A percentile compares a stretch with the other conserved stretches of the same genome.
Conservation (phyloP, 257 asterid genomes). For the Rubia yunnanensis region DNA sequence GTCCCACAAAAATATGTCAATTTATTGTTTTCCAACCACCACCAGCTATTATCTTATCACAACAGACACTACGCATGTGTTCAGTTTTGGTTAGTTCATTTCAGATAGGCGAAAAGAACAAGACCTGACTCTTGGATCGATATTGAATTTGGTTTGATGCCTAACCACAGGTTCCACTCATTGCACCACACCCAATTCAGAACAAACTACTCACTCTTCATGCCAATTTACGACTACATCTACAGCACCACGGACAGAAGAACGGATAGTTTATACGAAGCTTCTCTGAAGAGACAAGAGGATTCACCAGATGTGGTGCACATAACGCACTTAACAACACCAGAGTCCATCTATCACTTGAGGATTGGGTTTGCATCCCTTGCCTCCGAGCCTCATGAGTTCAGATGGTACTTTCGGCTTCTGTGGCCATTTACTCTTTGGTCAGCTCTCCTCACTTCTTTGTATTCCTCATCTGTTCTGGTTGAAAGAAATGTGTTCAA, state of each 20-base stretch:
- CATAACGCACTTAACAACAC: conserved; percentile 67
- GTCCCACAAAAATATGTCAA: background rate
- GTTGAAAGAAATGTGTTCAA: conserved; percentile 67
- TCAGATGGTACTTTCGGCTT: conserved; percentile 61
- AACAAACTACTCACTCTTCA: conserved; percentile 82
- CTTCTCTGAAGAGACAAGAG: conserved; percentile 37
- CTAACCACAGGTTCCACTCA: conserved; percentile 63
- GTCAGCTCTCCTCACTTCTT: conserved; percentile 55
- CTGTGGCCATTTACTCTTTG: conserved; percentile 82
- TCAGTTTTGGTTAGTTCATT: too few relatives aligned
- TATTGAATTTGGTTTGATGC: conserved; percentile 3
- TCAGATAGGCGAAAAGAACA: too few relatives aligned
- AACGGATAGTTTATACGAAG: conserved; percentile 45
- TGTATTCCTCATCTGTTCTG: conserved; percentile 46
- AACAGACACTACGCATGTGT: background rate
- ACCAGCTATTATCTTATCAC: background rate
- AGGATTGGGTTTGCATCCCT: conserved; percentile 66
- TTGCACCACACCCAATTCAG: conserved; percentile 90
- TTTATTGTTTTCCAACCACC: background rate
- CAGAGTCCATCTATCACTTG: conserved; percentile 69
- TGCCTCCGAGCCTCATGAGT: conserved; percentile 56
- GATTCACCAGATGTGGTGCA: conserved; percentile 68
- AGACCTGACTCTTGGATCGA: too few relatives aligned
- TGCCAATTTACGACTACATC: conserved; percentile 80
- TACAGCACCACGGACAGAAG: conserved; percentile 74